phyloP scores from a whole-genome alignment of 495 filamentous ascomycete genomes.

The Penicillium psychrofluorescens region DNA sequence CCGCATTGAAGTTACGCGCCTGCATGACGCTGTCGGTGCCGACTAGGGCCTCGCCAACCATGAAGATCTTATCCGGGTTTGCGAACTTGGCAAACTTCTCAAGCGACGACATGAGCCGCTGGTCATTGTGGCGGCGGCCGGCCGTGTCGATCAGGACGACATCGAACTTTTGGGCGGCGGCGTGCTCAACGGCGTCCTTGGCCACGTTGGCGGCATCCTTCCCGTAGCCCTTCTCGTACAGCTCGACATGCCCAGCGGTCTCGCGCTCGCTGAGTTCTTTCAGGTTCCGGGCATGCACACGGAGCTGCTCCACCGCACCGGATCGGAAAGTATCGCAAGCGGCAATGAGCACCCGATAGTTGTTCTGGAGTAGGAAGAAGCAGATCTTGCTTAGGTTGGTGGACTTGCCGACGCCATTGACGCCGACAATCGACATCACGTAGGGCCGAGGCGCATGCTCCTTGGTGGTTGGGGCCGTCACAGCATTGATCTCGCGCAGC shows the following conservation, averaged over 20 bases:
- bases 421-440: constrained; percentile 94
- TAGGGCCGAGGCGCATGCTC: constrained; percentile 65
- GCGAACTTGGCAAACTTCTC: constrained; percentile 98
- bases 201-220: constrained; percentile 95
- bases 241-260: constrained; percentile 67
- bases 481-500: constrained; percentile 80
- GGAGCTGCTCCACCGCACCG: constrained; percentile 92
- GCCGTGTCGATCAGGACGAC: constrained; percentile 97
- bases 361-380: constrained; percentile 95
- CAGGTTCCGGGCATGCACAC: constrained; percentile 86
- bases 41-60: constrained; percentile 97
- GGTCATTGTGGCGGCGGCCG: constrained; percentile 89
- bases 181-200: constrained; percentile 82
- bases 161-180: constrained; percentile 66
- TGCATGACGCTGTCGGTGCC: constrained; percentile 92
- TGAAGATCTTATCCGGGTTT: constrained; percentile 93
- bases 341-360: constrained; percentile 89
- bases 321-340: constrained; percentile 97
- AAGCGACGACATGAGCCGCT: constrained; percentile 85
- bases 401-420: constrained; percentile 97
- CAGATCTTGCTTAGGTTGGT: constrained; percentile 96
- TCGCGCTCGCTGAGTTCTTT: constrained; percentile 78
- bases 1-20: constrained; percentile 89
- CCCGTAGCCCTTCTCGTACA: constrained; percentile 96
- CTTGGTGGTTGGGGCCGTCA: constrained; percentile 52